A percentile compares a stretch with the other conserved stretches of the same genome.
These are phyloP conservation scores for Yarrowia porcina DNA, from an alignment of 805 yeast genomes.

Conservation along the genomic window DNA sequence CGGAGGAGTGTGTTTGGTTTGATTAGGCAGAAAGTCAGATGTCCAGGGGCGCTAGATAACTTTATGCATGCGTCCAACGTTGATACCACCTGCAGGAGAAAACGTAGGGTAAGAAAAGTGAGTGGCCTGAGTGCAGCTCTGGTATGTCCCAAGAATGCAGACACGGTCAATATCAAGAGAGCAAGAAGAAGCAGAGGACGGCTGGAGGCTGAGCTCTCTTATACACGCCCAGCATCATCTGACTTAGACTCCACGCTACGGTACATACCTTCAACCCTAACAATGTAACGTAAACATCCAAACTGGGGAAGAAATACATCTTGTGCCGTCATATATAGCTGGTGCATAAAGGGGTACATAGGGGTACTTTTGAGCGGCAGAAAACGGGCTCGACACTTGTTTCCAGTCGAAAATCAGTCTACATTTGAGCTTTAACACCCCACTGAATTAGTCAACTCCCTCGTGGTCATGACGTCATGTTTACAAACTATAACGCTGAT, in stretches of 20 bases:
- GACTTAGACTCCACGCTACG: background rate
- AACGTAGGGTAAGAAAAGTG: no score
- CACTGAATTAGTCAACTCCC: no score
- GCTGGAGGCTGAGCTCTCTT: no score
- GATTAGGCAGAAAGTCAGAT: conserved; percentile 16
- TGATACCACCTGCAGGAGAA: background rate
- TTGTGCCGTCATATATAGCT: background rate
- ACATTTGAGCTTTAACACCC: no score
- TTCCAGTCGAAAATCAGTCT: no score
- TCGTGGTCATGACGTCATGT: conserved; percentile 9
- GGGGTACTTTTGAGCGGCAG: background rate
- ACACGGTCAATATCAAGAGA: no score
- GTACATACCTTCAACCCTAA: background rate
- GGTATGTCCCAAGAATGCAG: no score
- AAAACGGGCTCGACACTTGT: no score
- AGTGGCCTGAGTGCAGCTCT: no score
- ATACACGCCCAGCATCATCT: no score
- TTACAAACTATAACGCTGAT: conserved; percentile 14
- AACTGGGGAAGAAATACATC: background rate
- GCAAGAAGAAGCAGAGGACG: no score
- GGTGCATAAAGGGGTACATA: background rate
- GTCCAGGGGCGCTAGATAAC: conserved; percentile 23
- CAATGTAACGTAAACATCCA: conserved; percentile 1
- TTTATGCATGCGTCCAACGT: conserved; percentile 11
- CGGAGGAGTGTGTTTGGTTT: background rate